Evolutionary conservation across 257 asterid genomes (phyloP).

Genomic region (Nicotiana sylvestris): DNA sequence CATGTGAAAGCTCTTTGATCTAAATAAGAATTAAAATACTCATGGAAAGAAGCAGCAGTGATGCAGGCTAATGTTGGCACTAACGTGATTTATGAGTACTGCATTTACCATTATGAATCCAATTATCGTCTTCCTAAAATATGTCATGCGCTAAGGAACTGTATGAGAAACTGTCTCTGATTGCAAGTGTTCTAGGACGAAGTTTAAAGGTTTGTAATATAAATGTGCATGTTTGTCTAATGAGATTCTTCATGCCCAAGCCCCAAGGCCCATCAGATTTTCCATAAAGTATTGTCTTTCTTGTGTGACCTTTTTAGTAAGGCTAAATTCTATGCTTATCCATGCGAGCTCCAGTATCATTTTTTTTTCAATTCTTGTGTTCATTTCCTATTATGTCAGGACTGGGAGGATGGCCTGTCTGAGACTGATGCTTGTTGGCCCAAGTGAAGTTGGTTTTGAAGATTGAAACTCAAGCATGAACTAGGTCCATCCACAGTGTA

Average conservation of each 20-base stretch:
- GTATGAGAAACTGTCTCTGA: not conserved
- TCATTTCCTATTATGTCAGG: conserved; percentile 38
- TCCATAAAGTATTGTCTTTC: not conserved
- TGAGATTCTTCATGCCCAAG: not conserved
- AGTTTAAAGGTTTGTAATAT: not conserved
- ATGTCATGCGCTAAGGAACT: not conserved
- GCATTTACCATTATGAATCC: not conserved
- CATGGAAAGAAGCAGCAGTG: no score
- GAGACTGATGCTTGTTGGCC: conserved; percentile 53
- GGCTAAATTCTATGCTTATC: not conserved
- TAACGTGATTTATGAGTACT: not conserved
- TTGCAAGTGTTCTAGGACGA: not conserved
- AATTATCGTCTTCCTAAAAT: not conserved
- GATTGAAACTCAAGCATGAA: no score
- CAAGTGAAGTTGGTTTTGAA: no score
- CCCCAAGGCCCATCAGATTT: not conserved
- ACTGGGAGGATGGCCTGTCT: conserved; percentile 95
- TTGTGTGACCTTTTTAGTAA: not conserved
- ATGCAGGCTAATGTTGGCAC: no score
- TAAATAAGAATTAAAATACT: no score
- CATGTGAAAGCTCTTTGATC: no score
- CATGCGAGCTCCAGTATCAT: not conserved
- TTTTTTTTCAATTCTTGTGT: not conserved
- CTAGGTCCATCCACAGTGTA: no score
- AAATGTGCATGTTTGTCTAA: not conserved